Evolutionary conservation across 2,329 filamentous ascomycete species (phyloP).

Genomic region (Anisogramma anomala): DNA sequence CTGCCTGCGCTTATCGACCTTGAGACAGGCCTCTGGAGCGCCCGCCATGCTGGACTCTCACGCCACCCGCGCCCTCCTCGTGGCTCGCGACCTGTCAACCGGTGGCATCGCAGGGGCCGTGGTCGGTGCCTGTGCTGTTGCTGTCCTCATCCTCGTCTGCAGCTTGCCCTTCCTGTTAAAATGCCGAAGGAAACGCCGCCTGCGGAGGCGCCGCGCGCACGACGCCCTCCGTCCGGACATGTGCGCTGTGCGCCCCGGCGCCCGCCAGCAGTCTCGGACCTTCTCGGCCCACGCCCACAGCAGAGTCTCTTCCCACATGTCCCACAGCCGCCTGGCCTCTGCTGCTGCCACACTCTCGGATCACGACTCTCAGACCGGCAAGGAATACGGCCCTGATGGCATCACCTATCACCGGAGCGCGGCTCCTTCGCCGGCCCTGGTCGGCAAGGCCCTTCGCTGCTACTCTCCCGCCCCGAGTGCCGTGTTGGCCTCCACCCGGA

Average conservation of each 20-base stretch:
- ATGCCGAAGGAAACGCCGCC: slow-evolving; percentile 17
- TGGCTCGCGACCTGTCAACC: slow-evolving; percentile 10
- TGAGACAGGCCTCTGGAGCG: background rate
- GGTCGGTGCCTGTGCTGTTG: slow-evolving; percentile 23
- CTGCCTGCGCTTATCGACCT: background rate
- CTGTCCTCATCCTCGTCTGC: slow-evolving; percentile 22
- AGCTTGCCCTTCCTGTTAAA: slow-evolving; percentile 24
- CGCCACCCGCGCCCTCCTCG: slow-evolving; percentile 10
- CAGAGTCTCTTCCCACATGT: slow-evolving; percentile 11
- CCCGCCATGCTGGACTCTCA: slow-evolving; percentile 8
- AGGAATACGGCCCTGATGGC: slow-evolving; percentile 12
- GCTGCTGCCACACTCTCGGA: slow-evolving; percentile 12
- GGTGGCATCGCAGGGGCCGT: slow-evolving; percentile 25
- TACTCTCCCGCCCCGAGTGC: slow-evolving; percentile 13
- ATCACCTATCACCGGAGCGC: slow-evolving; percentile 14
- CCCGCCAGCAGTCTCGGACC: slow-evolving; percentile 6
- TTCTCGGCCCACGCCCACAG: slow-evolving; percentile 5
- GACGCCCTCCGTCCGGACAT: slow-evolving; percentile 20
- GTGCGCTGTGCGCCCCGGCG: background rate
- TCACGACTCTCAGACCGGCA: slow-evolving; percentile 12
- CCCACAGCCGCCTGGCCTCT: slow-evolving; percentile 12
- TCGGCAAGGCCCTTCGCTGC: slow-evolving; percentile 7
- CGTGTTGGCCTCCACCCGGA: slow-evolving; percentile 9
- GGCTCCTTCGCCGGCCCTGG: slow-evolving; percentile 5
- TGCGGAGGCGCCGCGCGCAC: slow-evolving; percentile 11